Percentiles rank a stretch among this genome's conserved stretches.
phyloP scores from a whole-genome alignment of 202 grass and related monocot genomes.

The Setaria viridis region DNA sequence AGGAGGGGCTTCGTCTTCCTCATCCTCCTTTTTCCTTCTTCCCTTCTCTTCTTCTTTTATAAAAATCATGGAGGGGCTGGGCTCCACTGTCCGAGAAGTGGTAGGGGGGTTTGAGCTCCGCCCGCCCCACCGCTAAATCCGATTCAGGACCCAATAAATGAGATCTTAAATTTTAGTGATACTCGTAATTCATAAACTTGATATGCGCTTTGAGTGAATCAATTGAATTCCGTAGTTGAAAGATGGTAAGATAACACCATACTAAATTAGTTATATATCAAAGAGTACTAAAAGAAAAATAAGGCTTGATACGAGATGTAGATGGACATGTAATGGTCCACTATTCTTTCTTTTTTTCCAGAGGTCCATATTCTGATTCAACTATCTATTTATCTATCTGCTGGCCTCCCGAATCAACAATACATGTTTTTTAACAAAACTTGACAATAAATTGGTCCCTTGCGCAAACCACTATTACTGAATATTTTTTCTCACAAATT shows the following conservation, averaged over 20 bases:
- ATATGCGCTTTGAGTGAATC: neutral
- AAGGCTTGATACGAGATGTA: neutral
- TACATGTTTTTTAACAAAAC: neutral
- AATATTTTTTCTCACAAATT: neutral
- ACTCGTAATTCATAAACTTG: neutral
- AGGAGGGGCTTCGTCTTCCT: too few relatives aligned
- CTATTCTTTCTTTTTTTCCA: neutral
- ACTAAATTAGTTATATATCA: neutral
- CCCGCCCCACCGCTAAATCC: too few relatives aligned
- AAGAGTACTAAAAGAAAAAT: too few relatives aligned
- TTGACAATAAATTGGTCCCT: neutral
- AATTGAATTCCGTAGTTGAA: neutral
- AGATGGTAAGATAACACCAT: neutral
- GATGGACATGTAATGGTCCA: neutral
- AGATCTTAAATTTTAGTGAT: neutral
- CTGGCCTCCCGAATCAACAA: neutral
- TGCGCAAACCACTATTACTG: neutral
- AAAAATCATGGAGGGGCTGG: too few relatives aligned
- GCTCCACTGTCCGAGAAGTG: too few relatives aligned
- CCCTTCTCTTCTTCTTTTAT: too few relatives aligned
- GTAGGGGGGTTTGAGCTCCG: too few relatives aligned
- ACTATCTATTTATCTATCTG: neutral
- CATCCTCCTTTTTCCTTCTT: too few relatives aligned
- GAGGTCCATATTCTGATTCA: neutral
- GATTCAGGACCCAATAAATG: neutral